phyloP scores from a whole-genome alignment of 169 alveolate genomes.

The Theileria sp. region DNA sequence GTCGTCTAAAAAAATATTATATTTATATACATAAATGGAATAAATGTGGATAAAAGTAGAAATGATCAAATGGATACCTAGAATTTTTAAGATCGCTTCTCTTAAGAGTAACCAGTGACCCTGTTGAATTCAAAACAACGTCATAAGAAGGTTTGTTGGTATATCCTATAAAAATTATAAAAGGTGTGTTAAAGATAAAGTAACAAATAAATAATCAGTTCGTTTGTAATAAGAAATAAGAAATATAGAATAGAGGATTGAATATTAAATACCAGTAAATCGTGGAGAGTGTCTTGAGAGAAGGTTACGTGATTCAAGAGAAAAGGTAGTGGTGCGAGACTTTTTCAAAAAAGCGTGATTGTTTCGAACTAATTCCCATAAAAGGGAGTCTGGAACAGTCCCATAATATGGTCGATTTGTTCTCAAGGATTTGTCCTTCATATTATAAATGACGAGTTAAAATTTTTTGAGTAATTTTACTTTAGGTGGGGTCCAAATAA shows the following conservation, averaged over 20 bases:
- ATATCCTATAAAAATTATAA: constrained; percentile 21
- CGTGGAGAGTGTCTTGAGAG: constrained; percentile 33
- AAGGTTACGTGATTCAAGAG: constrained; percentile 43
- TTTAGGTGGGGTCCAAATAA: constrained; percentile 6
- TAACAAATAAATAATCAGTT: background rate
- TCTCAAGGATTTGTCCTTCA: constrained; percentile 3
- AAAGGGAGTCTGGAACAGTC: constrained; percentile 51
- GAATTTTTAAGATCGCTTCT: constrained; percentile 4
- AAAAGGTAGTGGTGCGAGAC: constrained; percentile 15
- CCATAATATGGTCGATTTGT: background rate
- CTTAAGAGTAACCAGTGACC: constrained; percentile 10
- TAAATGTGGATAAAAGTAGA: background rate
- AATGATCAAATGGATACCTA: background rate
- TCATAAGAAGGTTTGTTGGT: constrained; percentile 24
- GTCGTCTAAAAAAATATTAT: constrained; percentile 19
- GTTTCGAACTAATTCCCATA: constrained; percentile 49
- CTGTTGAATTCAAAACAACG: constrained; percentile 22
- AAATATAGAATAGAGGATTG: background rate
- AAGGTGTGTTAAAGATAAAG: background rate
- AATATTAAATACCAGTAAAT: constrained; percentile 24
- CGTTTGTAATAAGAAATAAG: too few species aligned
- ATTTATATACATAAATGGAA: background rate
- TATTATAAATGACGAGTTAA: background rate
- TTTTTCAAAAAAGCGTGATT: constrained; percentile 47
- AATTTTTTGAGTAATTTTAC: background rate